Base-by-base conservation (phyloP, 768 basidiomycete genomes). In the Pleurotus ostreatus region DNA sequence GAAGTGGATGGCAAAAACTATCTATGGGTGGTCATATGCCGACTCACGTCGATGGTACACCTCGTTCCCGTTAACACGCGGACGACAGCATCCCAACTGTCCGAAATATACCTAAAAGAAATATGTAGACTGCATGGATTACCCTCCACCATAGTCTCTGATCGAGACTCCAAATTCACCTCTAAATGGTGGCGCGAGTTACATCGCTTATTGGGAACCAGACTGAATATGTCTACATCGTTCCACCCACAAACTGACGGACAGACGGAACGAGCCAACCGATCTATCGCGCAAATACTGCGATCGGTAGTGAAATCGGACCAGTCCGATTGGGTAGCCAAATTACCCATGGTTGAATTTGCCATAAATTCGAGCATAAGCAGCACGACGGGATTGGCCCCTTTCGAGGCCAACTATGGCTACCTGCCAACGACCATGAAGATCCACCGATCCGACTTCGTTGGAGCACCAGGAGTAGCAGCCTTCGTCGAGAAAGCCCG, bases 191-290 rank as follows among this genome's bases (percentile, higher is more conserved):
- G 73, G 73, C 48, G 37, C 5, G 62, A 58, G 18, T 49, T 68
- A 63, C 60, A 66, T 26, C 39, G 47, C 9, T 16, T 70, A 0
- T 15, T 73, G 4, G 69, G 74, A 1, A 60, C 66, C 0, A 63
- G 67, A 30, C 60, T 75, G 0, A 46, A 64, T 0, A 70, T 77
- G 68, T 76, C 63, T 2, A 73, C 63, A 6, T 70, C 72, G 0
- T 77, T 70, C 55, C 77, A 78, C 52, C 75, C 73, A 0, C 72
- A 77, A 49, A 77, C 71, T 1, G 73, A 77, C 58, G 71, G 73
- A 0, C 66, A 65, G 18, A 62, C 66, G 0, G 65, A 69, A 60
- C 55, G 64, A 7, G 65, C 61, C 0, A 75, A 70, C 37, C 45
- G 63, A 0, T 62, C 48, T 12, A 56, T 76, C 1, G 62, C 59